These are phyloP conservation scores for Hibiscus mutabilis DNA, from an alignment of 345 rosid species.

Conservation along the genomic window DNA sequence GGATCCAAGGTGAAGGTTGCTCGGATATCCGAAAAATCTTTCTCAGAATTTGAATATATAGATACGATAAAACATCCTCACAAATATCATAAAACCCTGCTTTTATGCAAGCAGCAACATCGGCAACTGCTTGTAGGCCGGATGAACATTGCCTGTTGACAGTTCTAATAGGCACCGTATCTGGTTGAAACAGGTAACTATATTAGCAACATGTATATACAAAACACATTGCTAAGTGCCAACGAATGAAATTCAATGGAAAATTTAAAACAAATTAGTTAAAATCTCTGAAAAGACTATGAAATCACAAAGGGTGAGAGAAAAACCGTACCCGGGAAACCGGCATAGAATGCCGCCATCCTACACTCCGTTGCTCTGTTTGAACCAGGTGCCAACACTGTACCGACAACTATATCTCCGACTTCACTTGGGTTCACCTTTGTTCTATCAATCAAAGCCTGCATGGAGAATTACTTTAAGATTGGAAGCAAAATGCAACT, in stretches of 20 bases:
- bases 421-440: constrained; percentile 74
- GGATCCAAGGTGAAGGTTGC: neutral
- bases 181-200: constrained; percentile 27
- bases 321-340: constrained; percentile 64
- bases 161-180: constrained; percentile 73
- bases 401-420: constrained; percentile 91
- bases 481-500: neutral
- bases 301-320: neutral
- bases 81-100: constrained; percentile 87
- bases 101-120: constrained; percentile 81
- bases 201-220: neutral
- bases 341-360: constrained; percentile 91
- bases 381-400: constrained; percentile 86
- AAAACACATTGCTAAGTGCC: neutral
- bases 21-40: neutral
- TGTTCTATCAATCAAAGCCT: constrained; percentile 75
- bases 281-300: neutral
- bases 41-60: neutral
- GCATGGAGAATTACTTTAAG: neutral
- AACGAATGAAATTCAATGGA: neutral
- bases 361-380: constrained; percentile 76
- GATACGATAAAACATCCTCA: constrained; percentile 16
- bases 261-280: neutral
- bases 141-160: constrained; percentile 97
- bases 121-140: constrained; percentile 88